Conservation (phyloP, 1,139 yeast genomes). For the Hansenula sp. region DNA sequence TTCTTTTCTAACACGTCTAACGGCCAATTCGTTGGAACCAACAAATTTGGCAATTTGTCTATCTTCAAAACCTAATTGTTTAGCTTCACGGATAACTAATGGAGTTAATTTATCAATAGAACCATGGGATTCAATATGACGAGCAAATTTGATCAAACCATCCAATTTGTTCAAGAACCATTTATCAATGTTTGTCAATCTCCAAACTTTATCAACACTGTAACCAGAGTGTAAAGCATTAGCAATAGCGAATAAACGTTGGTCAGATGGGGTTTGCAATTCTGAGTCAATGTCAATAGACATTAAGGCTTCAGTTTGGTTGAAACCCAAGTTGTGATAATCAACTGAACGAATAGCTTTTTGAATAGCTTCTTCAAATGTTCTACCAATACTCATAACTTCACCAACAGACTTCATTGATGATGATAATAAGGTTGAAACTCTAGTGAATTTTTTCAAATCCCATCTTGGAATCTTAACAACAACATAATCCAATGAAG, state of each 20-base stretch:
- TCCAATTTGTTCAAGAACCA: constrained; percentile 92
- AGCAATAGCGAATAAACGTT: constrained; percentile 94
- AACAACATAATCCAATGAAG: constrained; percentile 94
- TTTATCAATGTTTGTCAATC: constrained; percentile 88
- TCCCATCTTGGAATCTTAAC: constrained; percentile 99
- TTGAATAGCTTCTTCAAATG: constrained; percentile 96
- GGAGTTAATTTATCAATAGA: constrained; percentile 51
- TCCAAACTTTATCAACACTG: constrained; percentile 89
- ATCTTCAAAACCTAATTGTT: constrained; percentile 96
- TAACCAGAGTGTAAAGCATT: constrained; percentile 85
- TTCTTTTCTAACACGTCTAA: constrained; percentile 86
- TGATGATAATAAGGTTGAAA: constrained; percentile 81
- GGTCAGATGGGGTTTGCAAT: constrained; percentile 93
- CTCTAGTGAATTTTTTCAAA: constrained; percentile 91
- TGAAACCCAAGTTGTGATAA: constrained; percentile 92
- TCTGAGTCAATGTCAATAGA: constrained; percentile 87
- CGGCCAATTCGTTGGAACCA: constrained; percentile 88
- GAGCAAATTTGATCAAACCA: constrained; percentile 66
- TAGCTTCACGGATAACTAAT: constrained; percentile 79
- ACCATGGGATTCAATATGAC: constrained; percentile 56
- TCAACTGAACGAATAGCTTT: constrained; percentile 97
- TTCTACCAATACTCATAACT: constrained; percentile 97
- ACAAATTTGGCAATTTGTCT: constrained; percentile 91
- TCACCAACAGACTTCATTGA: constrained; percentile 99
- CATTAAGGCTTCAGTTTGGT: constrained; percentile 80